These are phyloP conservation scores for Malbranchea zuffiana DNA, from an alignment of 2,329 filamentous ascomycete species.

Conservation along the genomic window DNA sequence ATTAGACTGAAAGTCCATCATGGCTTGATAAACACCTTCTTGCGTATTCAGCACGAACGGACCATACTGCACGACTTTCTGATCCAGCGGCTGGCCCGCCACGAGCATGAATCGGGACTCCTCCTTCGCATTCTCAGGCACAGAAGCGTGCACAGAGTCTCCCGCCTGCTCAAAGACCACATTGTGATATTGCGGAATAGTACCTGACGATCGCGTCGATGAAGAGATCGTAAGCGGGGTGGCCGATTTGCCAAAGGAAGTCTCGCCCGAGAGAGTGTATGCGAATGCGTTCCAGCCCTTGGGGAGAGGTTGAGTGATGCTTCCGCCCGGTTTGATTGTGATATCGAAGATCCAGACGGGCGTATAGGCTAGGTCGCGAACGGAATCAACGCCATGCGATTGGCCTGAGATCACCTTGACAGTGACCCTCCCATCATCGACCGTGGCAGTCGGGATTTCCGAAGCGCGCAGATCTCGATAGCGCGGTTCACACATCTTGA, in stretches of 20 bases:
- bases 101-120: conserved; percentile 50
- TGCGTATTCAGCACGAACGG: conserved; percentile 68
- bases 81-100: conserved; percentile 68
- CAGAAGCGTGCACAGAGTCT: conserved; percentile 61
- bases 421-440: conserved; percentile 61
- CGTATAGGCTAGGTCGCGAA: conserved; percentile 87
- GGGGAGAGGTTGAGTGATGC: conserved; percentile 63
- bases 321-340: conserved; percentile 66
- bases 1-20: conserved; percentile 62
- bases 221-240: conserved; percentile 18
- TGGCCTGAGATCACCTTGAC: conserved; percentile 88
- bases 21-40: conserved; percentile 63
- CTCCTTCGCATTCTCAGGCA: conserved; percentile 53
- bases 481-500: conserved; percentile 82
- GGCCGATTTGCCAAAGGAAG: conserved; percentile 44
- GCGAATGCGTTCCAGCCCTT: conserved; percentile 80
- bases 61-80: conserved; percentile 72
- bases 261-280: conserved; percentile 68
- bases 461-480: conserved; percentile 72
- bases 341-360: conserved; percentile 94
- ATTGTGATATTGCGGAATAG: conserved; percentile 66
- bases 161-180: conserved; percentile 76
- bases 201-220: conserved; percentile 22
- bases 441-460: conserved; percentile 67
- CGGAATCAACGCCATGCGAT: conserved; percentile 70